phyloP scores from a whole-genome alignment of 169 alveolate species.

The Plasmodium sp. region DNA sequence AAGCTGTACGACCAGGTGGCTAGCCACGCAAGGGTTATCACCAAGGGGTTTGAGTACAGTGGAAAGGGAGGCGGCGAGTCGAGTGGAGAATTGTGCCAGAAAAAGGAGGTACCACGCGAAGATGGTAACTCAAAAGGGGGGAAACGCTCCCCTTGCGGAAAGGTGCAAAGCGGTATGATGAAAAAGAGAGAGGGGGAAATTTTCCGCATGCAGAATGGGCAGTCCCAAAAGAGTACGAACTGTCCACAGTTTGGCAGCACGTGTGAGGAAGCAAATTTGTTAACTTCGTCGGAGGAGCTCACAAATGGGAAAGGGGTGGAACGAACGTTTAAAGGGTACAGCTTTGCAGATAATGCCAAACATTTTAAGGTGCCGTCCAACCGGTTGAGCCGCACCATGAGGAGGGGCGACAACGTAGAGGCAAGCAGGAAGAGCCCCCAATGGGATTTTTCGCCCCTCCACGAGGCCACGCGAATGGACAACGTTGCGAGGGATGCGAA shows the following conservation, averaged over 20 bases:
- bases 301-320: slow-evolving; percentile 17
- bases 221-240: neutral
- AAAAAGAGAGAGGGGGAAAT: neutral
- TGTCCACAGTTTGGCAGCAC: neutral
- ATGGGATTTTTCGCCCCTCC: neutral
- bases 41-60: neutral
- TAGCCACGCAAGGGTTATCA: slow-evolving; percentile 8
- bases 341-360: neutral
- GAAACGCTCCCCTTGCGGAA: neutral
- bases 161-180: neutral
- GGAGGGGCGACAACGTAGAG: neutral
- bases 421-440: neutral
- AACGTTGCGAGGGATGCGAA: neutral
- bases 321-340: slow-evolving; percentile 2
- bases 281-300: neutral
- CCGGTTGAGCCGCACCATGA: neutral
- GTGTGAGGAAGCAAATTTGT: neutral
- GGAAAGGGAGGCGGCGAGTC: neutral
- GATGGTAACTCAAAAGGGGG: neutral
- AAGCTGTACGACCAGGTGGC: neutral
- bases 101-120: neutral
- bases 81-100: neutral
- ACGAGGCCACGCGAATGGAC: neutral
- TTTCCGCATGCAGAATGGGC: neutral
- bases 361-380: neutral